Conservation (phyloP, 768 basidiomycete genomes). For the Hypholoma fasciculare region DNA sequence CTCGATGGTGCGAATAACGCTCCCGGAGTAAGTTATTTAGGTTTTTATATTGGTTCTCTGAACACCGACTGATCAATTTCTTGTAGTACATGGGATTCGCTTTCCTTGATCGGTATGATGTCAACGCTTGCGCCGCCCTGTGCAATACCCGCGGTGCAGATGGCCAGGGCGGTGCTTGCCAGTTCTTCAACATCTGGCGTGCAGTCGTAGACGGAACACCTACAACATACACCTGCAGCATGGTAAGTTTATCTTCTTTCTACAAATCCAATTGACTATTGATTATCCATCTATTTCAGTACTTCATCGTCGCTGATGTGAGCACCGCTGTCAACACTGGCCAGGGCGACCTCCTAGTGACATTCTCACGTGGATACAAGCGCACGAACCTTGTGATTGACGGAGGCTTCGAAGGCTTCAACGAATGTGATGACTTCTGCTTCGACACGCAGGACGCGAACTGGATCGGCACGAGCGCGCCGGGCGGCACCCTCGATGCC, state of each 20-base stretch:
- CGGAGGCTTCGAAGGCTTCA: slow-evolving; percentile 45
- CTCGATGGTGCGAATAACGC: slow-evolving; percentile 47
- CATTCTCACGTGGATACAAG: slow-evolving; percentile 46
- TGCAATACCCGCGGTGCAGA: slow-evolving; percentile 46
- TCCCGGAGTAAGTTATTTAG: slow-evolving; percentile 33
- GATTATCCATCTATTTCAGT: slow-evolving; percentile 25
- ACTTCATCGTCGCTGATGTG: slow-evolving; percentile 41
- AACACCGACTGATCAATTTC: background rate
- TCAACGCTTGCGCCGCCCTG: slow-evolving; percentile 41
- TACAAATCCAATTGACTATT: background rate
- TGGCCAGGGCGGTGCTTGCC: slow-evolving; percentile 42
- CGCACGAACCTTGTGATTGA: slow-evolving; percentile 39
- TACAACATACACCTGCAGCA: slow-evolving; percentile 49
- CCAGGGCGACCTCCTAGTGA: slow-evolving; percentile 45
- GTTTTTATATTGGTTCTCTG: background rate
- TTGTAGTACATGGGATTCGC: slow-evolving; percentile 52
- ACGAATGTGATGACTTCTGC: slow-evolving; percentile 40
- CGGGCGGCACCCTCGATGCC: slow-evolving; percentile 40
- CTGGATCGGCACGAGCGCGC: slow-evolving; percentile 40
- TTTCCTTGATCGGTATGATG: slow-evolving; percentile 48
- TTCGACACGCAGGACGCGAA: slow-evolving; percentile 32
- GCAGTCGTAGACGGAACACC: slow-evolving; percentile 45
- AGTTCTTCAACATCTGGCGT: slow-evolving; percentile 56
- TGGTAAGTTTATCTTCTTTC: slow-evolving; percentile 30
- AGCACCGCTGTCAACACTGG: slow-evolving; percentile 48